These are phyloP conservation scores for Takashimella tepidaria DNA, from an alignment of 1,284 basidiomycete genomes.

Conservation along the genomic window DNA sequence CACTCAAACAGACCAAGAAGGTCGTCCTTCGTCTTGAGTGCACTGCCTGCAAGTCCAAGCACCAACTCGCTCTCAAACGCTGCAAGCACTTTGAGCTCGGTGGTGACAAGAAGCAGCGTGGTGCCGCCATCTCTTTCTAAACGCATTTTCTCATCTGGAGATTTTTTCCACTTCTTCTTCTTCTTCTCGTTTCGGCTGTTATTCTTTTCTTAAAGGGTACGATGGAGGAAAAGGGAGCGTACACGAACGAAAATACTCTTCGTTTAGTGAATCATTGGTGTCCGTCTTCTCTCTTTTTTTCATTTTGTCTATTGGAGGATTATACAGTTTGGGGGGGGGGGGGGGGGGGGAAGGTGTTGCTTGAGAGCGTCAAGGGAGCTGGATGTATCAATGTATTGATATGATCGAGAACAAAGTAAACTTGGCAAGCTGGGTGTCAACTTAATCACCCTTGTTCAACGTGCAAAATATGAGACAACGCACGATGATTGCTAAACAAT, in stretches of 20 bases:
- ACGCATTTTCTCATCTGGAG: conserved; percentile 2
- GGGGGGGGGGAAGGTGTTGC: neutral
- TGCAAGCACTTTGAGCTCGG: conserved; percentile 99
- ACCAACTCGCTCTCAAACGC: conserved; percentile 91
- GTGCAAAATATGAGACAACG: no score
- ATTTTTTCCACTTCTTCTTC: neutral
- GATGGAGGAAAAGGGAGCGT: no score
- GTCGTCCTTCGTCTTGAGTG: conserved; percentile 96
- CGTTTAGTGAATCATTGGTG: no score
- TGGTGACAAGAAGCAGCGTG: conserved; percentile 99
- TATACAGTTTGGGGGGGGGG: neutral
- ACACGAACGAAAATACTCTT: no score
- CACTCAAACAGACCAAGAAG: conserved; percentile 75
- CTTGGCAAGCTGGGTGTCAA: no score
- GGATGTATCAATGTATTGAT: neutral
- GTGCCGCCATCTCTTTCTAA: conserved; percentile 46
- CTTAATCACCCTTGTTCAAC: no score
- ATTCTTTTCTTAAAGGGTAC: no score
- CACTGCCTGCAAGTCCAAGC: conserved; percentile 98
- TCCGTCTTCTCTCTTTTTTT: neutral
- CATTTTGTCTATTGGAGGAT: neutral
- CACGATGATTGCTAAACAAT: no score
- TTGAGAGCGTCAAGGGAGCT: neutral
- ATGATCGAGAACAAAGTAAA: neutral
- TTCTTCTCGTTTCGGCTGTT: no score